These are phyloP conservation scores for Claviceps purpurea DNA, from an alignment of 2,329 filamentous ascomycete species.

Conservation along the genomic window DNA sequence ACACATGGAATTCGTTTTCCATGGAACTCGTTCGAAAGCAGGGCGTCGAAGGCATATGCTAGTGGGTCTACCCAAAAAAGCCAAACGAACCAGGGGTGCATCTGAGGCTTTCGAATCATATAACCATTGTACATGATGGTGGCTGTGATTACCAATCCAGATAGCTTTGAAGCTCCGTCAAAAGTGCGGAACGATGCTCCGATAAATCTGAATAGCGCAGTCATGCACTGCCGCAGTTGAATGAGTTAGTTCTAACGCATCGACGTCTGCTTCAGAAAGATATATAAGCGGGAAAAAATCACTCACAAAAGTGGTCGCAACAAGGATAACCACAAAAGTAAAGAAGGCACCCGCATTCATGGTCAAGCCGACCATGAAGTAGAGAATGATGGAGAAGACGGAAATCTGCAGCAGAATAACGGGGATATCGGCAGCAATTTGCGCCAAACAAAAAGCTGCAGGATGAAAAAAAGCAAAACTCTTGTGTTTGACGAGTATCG, in stretches of 20 bases:
- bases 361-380: slow-evolving; percentile 50
- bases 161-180: slow-evolving; percentile 45
- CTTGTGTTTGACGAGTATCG: slow-evolving; percentile 45
- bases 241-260: background rate
- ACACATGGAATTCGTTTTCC: slow-evolving; percentile 38
- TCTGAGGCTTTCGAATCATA: slow-evolving; percentile 45
- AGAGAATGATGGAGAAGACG: slow-evolving; percentile 42
- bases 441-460: slow-evolving; percentile 43
- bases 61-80: slow-evolving; percentile 53
- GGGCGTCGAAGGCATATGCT: slow-evolving; percentile 54
- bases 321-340: slow-evolving; percentile 43
- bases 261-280: background rate
- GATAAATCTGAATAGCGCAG: slow-evolving; percentile 41
- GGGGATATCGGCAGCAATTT: slow-evolving; percentile 40
- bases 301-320: slow-evolving; percentile 36
- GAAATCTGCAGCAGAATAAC: slow-evolving; percentile 45
- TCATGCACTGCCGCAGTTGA: slow-evolving; percentile 30
- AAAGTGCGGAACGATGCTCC: slow-evolving; percentile 43
- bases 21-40: slow-evolving; percentile 61
- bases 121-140: slow-evolving; percentile 51
- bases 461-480: slow-evolving; percentile 45
- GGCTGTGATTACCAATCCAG: slow-evolving; percentile 34
- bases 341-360: slow-evolving; percentile 42
- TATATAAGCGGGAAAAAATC: background rate
- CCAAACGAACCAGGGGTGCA: slow-evolving; percentile 53